Evolutionary conservation across 257 asterid species (phyloP).

Genomic region (Thymus quinquecostatus): DNA sequence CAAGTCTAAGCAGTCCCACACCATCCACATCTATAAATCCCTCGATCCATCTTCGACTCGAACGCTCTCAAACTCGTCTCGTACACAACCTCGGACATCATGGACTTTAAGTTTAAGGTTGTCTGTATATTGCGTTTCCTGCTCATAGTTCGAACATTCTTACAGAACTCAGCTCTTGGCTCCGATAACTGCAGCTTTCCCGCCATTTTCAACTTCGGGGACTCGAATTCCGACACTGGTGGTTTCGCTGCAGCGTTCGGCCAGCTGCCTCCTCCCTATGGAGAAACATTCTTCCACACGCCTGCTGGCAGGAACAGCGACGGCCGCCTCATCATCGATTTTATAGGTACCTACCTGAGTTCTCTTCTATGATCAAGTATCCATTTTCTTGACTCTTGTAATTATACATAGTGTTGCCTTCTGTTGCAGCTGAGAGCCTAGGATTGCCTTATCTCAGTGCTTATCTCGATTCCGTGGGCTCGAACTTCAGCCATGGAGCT

Average conservation of each 20-base stretch:
- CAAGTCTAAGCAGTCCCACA: neutral
- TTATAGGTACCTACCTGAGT: slow-evolving; percentile 39
- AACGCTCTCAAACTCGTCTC: neutral
- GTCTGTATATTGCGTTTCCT: neutral
- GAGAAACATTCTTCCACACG: slow-evolving; percentile 51
- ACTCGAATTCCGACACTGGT: slow-evolving; percentile 77
- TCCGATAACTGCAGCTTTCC: slow-evolving; percentile 40
- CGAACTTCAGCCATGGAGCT: slow-evolving; percentile 82
- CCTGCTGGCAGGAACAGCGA: slow-evolving; percentile 66
- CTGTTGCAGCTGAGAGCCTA: slow-evolving; percentile 51
- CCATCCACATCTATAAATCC: neutral
- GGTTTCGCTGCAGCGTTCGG: slow-evolving; percentile 46
- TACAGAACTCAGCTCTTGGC: neutral
- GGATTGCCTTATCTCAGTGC: slow-evolving; percentile 64
- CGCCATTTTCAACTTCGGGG: slow-evolving; percentile 69
- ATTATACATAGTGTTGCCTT: neutral
- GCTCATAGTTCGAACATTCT: neutral
- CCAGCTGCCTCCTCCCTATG: slow-evolving; percentile 38
- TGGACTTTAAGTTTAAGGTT: neutral
- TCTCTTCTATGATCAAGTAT: too few species aligned
- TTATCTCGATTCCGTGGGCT: slow-evolving; percentile 78
- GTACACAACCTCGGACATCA: neutral
- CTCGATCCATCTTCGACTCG: neutral
- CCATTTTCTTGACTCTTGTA: neutral
- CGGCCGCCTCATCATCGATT: slow-evolving; percentile 72